Percentiles rank a stretch among this genome's conserved stretches.
These are phyloP conservation scores for Monosporozyma yasuniensis DNA, from an alignment of 805 yeast species.

Conservation along the genomic window DNA sequence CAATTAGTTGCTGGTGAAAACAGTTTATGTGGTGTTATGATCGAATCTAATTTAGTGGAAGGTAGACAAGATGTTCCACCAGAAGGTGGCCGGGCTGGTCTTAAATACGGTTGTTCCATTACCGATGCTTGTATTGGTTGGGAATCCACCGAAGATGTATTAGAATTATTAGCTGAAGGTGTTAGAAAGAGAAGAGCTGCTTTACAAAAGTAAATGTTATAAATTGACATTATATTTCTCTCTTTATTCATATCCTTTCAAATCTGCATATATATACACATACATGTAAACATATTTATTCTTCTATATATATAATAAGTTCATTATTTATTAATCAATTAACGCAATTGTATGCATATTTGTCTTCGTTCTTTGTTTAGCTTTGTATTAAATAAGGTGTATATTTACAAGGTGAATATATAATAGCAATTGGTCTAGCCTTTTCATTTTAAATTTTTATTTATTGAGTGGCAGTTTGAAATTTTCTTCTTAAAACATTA, in stretches of 20 bases:
- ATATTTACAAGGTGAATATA: not conserved
- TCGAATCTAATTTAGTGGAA: constrained; percentile 83
- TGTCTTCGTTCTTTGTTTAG: not conserved
- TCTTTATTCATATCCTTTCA: not conserved
- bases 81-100: constrained; percentile 59
- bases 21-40: constrained; percentile 87
- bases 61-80: constrained; percentile 91
- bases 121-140: constrained; percentile 97
- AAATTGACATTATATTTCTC: no score
- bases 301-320: not conserved
- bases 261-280: not conserved
- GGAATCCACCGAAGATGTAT: constrained; percentile 70
- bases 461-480: not conserved
- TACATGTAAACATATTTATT: not conserved
- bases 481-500: constrained; percentile 9
- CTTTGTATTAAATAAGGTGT: not conserved
- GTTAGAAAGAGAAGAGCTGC: constrained; percentile 64
- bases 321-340: not conserved
- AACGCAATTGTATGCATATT: not conserved
- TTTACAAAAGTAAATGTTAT: constrained; percentile 14
- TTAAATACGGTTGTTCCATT: constrained; percentile 88
- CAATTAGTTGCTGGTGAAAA: constrained; percentile 71
- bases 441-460: not conserved
- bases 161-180: constrained; percentile 65
- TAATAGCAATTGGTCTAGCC: not conserved